Base-by-base conservation (phyloP, 352 stramenopile species). In the Pythium oligandrum region DNA sequence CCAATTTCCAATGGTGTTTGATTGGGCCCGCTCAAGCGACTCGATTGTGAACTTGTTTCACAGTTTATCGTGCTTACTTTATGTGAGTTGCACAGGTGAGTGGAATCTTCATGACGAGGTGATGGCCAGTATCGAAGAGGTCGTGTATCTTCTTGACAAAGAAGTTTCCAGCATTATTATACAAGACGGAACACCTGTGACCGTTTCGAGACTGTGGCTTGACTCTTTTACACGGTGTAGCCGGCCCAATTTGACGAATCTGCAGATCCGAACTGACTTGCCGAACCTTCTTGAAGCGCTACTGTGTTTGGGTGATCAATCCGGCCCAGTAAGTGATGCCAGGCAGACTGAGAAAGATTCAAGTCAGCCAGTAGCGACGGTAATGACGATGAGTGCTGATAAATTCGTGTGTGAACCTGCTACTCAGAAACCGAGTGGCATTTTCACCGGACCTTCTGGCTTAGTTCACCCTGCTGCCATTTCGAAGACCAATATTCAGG, bases 1-100 rank as follows among this genome's bases (percentile, higher is more conserved):
- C 40, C 73, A 87, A 37, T 83, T 85, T 32, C 75, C 76, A 4
- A 42, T 42, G 38, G 12, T 12, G 38, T 8, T 8, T 42, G 17
- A 9, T 32, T 12, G 1, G 1, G 9, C 1, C 7, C 11, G 30
- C 30, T 54, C 32, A 44, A 3, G 12, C 6, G 9, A 32, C 38
- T 53, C 1, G 32, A 8, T 10, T 10, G 43, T 9, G 33, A 30
- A 2, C 8, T 54, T 11, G 26, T 26, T 10, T 10, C 45, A 6
- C 6, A 43, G 4, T 44, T 44, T 17, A 32, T 12, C 12, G 38
- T 8, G 7, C 12, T 12, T 42, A 12, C 38, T 42, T 12, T 8
- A 36, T n/a, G 53, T 60, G 12, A 49, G 44, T 17, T 32, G 45
- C 26, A 12, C 48, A 17, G 46, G 46, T 1, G 53, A 60, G 17